Base-by-base conservation (phyloP, 2,329 filamentous ascomycete species). In the Colletotrichum agaves region DNA sequence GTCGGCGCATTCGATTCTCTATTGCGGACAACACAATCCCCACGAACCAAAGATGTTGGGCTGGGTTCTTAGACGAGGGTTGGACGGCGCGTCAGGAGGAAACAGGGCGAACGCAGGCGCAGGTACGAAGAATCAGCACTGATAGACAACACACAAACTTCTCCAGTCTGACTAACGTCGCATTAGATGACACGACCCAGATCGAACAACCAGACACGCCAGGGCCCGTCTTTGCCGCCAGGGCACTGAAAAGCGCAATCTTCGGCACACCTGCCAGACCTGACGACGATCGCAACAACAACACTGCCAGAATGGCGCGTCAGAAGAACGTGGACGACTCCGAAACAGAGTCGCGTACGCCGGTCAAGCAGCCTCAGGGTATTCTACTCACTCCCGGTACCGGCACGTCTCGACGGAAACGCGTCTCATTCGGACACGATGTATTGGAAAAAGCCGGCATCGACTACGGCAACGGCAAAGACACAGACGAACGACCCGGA, bases 331-430 rank as follows among this genome's bases (percentile, higher is more conserved):
- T n/a, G 27, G 62, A 68, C 17, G 69, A 68, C 58, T 65, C 67
- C 60, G 75, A 73, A 8, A 71, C 71, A 61, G 76, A 76, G n/a
- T 75, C 76, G 7, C 78, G 77, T 47, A 87, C 85, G 19, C 85
- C 85, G 2, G 78, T 76, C 19, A 86, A 84, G 70, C 85, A 83
- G 0, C 79, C 83, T 4, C 69, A 69, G 31, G 87, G 89, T 1
- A 91, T 91, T 47, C 80, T 91, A 3, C 76, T 91, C 52, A 91
- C 89, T 0, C 89, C 89, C 0, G 89, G 89, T 1, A 90, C 88
- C 2, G 88, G 82, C 15, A 84, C 87, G 2, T 81, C 86, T 47
- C 84, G 85, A 59, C 84, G 87, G 47, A 91, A 91, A 75, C 88
- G 87, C 71, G 89, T 91, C 23, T 90, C 89, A 0, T 91, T 91